phyloP scores from a whole-genome alignment of 2,329 filamentous ascomycete genomes.

The Amauroascus niger region DNA sequence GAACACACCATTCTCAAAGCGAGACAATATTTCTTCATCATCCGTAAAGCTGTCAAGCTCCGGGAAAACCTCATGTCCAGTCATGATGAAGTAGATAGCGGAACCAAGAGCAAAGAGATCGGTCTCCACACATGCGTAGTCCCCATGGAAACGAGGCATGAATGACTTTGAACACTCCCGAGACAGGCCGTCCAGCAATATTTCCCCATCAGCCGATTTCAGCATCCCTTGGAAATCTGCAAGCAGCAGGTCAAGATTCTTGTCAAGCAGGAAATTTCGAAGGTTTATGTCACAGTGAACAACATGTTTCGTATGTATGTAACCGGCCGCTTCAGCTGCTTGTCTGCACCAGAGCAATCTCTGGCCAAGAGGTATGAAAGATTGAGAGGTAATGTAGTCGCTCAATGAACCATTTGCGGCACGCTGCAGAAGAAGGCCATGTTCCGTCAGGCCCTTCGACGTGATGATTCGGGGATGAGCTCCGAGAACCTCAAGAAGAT shows the following conservation, averaged over 20 bases:
- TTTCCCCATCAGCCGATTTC: constrained; percentile 1
- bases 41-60: neutral
- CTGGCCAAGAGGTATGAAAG: neutral
- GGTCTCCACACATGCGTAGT: neutral
- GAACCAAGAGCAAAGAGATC: constrained; percentile 7
- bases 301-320: constrained; percentile 32
- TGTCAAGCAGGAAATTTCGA: constrained; percentile 33
- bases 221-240: neutral
- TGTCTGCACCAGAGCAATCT: constrained; percentile 26
- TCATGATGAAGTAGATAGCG: constrained; percentile 5
- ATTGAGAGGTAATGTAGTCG: neutral
- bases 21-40: constrained; percentile 1
- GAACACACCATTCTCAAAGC: neutral
- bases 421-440: neutral
- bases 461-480: constrained; percentile 2
- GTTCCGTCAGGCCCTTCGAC: neutral
- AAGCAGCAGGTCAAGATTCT: constrained; percentile 23
- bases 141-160: constrained; percentile 1
- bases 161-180: constrained; percentile 6
- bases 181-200: constrained; percentile 1
- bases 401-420: neutral
- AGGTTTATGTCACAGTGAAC: constrained; percentile 36
- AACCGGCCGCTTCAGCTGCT: constrained; percentile 27
- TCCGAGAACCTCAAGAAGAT: constrained; percentile 1
- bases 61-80: neutral